Conservation (phyloP, 2,329 filamentous ascomycete genomes). For the Zasmidium cellare region DNA sequence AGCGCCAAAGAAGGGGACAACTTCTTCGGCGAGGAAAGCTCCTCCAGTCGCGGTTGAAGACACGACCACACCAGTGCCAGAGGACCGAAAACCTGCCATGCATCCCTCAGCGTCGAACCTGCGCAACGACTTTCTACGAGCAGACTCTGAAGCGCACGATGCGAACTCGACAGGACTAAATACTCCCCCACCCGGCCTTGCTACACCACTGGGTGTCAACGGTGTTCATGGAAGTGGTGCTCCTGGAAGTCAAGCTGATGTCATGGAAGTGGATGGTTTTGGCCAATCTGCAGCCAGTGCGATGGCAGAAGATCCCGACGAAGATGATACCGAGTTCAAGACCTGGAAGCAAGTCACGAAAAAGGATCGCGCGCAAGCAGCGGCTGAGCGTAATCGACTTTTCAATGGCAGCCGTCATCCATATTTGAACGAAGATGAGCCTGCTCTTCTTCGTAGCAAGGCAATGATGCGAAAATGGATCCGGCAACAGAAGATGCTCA, state of each 20-base stretch:
- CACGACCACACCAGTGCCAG: conserved; percentile 64
- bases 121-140: conserved; percentile 55
- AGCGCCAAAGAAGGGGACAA: conserved; percentile 77
- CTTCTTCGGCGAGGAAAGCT: conserved; percentile 29
- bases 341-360: conserved; percentile 99
- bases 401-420: conserved; percentile 68
- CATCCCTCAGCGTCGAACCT: conserved; percentile 51
- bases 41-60: conserved; percentile 68
- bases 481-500: conserved; percentile 65
- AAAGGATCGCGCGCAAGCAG: conserved; percentile 83
- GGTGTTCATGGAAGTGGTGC: conserved; percentile 61
- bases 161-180: conserved; percentile 79
- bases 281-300: conserved; percentile 67
- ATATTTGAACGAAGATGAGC: conserved; percentile 81
- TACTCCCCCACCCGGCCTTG: conserved; percentile 75
- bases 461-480: conserved; percentile 87
- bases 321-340: conserved; percentile 89
- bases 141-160: conserved; percentile 74
- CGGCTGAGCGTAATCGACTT: conserved; percentile 81
- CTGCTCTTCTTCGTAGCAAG: conserved; percentile 80
- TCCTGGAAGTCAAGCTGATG: conserved; percentile 71
- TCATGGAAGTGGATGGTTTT: conserved; percentile 80
- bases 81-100: conserved; percentile 65
- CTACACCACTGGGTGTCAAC: conserved; percentile 69
- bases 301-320: conserved; percentile 71